Conservation (phyloP, 2,329 filamentous ascomycete genomes). For the Colletotrichum cordylinicola region DNA sequence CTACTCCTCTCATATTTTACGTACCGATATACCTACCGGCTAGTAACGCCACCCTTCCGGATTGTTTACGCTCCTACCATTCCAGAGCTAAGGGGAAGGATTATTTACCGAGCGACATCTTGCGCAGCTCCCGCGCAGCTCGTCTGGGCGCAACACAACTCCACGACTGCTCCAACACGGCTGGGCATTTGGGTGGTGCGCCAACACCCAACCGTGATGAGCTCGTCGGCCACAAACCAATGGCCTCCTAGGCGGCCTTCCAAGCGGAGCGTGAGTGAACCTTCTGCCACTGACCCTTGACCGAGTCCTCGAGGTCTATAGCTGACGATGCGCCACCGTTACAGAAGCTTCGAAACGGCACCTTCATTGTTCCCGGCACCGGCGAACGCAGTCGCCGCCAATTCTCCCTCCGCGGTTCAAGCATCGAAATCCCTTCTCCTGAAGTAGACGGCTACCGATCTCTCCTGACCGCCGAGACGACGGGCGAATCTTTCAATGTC, state of each 20-base stretch:
- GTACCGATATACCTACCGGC: background rate
- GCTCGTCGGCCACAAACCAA: conserved; percentile 20
- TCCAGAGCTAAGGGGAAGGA: background rate
- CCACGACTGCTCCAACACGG: conserved; percentile 28
- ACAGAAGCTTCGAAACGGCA: conserved; percentile 81
- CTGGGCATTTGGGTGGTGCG: conserved; percentile 18
- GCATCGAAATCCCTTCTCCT: conserved; percentile 34
- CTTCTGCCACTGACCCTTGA: background rate
- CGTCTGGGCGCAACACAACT: conserved; percentile 27
- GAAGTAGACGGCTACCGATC: conserved; percentile 36
- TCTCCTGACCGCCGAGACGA: conserved; percentile 39
- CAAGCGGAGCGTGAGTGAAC: conserved; percentile 48
- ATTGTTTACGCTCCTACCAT: background rate
- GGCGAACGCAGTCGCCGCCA: conserved; percentile 83
- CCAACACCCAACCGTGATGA: conserved; percentile 22
- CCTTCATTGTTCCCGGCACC: conserved; percentile 84
- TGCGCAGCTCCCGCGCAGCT: background rate
- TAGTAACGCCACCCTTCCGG: background rate
- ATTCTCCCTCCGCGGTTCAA: conserved; percentile 73
- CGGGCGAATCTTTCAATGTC: conserved; percentile 38
- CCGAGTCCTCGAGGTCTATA: background rate
- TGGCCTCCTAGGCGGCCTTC: conserved; percentile 51
- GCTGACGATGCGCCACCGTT: background rate
- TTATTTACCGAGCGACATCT: background rate
- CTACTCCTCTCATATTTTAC: background rate